Evolutionary conservation across 768 basidiomycete genomes (phyloP).

Genomic region (Sutorius australiensis): DNA sequence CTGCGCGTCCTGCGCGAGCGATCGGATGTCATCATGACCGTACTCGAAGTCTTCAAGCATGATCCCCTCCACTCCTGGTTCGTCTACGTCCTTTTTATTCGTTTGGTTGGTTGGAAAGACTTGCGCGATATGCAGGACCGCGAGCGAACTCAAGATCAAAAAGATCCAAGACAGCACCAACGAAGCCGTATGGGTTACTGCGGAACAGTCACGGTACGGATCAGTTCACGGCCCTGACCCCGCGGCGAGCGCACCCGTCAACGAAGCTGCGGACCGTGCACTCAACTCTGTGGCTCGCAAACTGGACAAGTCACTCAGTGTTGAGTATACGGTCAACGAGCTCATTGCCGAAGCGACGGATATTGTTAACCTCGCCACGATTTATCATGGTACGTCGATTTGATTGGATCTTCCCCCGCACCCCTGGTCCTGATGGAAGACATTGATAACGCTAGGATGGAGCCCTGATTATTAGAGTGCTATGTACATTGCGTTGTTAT

Average conservation of each 20-base stretch:
- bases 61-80: conserved; percentile 94
- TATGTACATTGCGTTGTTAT: no score
- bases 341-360: conserved; percentile 88
- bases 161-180: conserved; percentile 49
- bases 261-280: conserved; percentile 89
- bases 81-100: conserved; percentile 16
- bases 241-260: conserved; percentile 55
- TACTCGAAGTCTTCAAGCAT: conserved; percentile 94
- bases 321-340: conserved; percentile 91
- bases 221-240: conserved; percentile 54
- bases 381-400: conserved; percentile 62
- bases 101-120: background rate
- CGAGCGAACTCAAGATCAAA: conserved; percentile 70
- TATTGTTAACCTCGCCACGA: conserved; percentile 65
- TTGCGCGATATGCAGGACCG: conserved; percentile 51
- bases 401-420: background rate
- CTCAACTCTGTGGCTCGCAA: conserved; percentile 77
- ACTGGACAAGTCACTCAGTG: conserved; percentile 78
- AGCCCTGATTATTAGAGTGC: conserved; percentile 35
- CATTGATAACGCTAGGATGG: conserved; percentile 34
- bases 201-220: conserved; percentile 35
- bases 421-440: conserved; percentile 1
- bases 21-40: conserved; percentile 87
- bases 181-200: conserved; percentile 19
- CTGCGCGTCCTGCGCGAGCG: conserved; percentile 83